Evolutionary conservation across 1,139 yeast genomes (phyloP).

Genomic region (Pneumocystis canis): DNA sequence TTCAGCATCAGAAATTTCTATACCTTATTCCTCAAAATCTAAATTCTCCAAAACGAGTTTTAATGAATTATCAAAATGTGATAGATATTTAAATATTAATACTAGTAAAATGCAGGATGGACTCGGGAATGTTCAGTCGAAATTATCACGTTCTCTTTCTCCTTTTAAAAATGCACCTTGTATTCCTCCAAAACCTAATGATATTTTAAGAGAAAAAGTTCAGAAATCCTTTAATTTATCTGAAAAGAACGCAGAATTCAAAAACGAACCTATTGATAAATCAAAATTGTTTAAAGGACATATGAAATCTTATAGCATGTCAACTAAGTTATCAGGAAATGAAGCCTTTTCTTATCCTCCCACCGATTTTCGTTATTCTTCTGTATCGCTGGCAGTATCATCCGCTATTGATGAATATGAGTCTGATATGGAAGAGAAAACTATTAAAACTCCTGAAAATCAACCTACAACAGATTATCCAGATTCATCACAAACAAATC

Average conservation of each 20-base stretch:
- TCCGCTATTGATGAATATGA: neutral
- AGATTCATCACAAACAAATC: slow-evolving; percentile 25
- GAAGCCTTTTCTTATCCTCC: neutral
- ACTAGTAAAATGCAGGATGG: neutral
- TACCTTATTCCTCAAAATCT: too few species aligned
- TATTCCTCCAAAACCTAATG: neutral
- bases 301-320: neutral
- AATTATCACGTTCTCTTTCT: neutral
- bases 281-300: neutral
- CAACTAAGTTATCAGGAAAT: neutral
- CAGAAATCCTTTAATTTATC: neutral
- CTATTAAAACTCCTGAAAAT: neutral
- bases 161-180: neutral
- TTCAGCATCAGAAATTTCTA: too few species aligned
- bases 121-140: neutral
- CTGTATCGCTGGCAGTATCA: neutral
- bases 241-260: neutral
- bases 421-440: neutral
- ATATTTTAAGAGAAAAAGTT: neutral
- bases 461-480: slow-evolving; percentile 17
- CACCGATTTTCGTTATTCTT: neutral
- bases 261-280: neutral
- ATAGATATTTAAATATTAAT: neutral
- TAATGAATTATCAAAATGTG: neutral
- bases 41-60: neutral